A percentile compares a stretch with the other conserved stretches of the same genome.
Evolutionary conservation across 257 asterid genomes (phyloP).

Genomic region (Nicotiana attenuata): DNA sequence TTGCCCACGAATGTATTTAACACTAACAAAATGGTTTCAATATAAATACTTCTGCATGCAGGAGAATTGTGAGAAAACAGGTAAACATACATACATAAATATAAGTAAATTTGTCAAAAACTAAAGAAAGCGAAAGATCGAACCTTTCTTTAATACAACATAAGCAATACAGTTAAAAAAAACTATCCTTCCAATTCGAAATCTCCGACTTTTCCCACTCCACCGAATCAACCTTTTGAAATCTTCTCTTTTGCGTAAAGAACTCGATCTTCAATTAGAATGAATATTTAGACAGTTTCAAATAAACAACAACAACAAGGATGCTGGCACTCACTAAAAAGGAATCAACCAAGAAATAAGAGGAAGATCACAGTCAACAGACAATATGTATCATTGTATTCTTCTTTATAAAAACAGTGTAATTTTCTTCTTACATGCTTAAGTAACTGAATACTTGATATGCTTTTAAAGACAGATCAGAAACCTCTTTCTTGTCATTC

Average conservation of each 20-base stretch:
- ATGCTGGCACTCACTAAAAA: neutral
- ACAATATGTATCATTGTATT: neutral
- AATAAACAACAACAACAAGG: neutral
- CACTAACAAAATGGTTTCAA: neutral
- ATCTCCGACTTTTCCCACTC: neutral
- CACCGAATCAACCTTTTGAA: too few relatives aligned
- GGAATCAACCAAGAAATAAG: neutral
- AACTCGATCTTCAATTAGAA: too few relatives aligned
- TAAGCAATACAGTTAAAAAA: neutral
- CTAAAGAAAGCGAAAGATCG: neutral
- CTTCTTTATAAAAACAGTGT: neutral
- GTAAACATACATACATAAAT: neutral
- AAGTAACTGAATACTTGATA: slow-evolving; percentile 24
- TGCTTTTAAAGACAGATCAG: slow-evolving; percentile 40
- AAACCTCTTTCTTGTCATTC: slow-evolving; percentile 36
- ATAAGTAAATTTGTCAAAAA: neutral
- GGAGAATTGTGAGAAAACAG: slow-evolving; percentile 51
- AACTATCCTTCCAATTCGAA: neutral
- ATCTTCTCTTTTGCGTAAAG: too few relatives aligned
- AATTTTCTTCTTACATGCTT: neutral
- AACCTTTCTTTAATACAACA: slow-evolving; percentile 38
- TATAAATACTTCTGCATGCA: neutral
- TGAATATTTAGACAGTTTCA: neutral
- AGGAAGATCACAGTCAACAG: neutral
- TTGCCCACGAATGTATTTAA: neutral